Base-by-base conservation (phyloP, 1,139 yeast genomes). In the Arxiozyma slooffiae region DNA sequence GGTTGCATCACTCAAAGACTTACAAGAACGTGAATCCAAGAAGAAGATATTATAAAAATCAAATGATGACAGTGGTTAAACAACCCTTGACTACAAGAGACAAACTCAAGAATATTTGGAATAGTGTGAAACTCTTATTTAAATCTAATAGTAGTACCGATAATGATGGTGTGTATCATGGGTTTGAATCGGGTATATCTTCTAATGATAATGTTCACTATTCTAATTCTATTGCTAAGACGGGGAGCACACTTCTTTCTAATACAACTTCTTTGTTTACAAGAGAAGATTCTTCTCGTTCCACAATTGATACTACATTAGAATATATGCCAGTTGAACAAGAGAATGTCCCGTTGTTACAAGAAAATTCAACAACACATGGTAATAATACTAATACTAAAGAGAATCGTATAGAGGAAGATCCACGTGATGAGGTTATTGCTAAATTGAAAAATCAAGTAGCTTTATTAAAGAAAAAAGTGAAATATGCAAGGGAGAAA, bases 381-480 rank as follows among this genome's bases (percentile, higher is more conserved):
- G n/a, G 14, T 30, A 11, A 30, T 30, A 30, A 11, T 2, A 38
- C 14, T 17, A 17, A 38, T 17, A 11, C 2, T 38, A 11, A 7
- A 38, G 14, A 17, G 14, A 3, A 38, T 17, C 5, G 3, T 38
- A 38, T 8, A 30, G 14, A 11, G 36, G 17, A 16, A 11, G 44
- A 42, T 24, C 45, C 45, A 18, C 45, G 45, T 42, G 45, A 42
- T 20, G 45, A 20, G 17, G 20, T 17, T 14, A 42, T 42, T 34
- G 26, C 38, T 3, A 24, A 30, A 21, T 67, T 81, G 40, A 83
- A 80, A 58, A 75, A 67, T 9, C 74, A 77, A 60, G 68, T 82
- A 26, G 71, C 78, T 63, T 84, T 80, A 57, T 77, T 85, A 41
- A 86, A 82, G 62, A 77, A 83, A 69, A 78, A 79, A 3, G 69